Percentiles rank a stretch among this genome's conserved stretches.
phyloP scores from a whole-genome alignment of 441 rosid species.

The Gossypium lobatum region DNA sequence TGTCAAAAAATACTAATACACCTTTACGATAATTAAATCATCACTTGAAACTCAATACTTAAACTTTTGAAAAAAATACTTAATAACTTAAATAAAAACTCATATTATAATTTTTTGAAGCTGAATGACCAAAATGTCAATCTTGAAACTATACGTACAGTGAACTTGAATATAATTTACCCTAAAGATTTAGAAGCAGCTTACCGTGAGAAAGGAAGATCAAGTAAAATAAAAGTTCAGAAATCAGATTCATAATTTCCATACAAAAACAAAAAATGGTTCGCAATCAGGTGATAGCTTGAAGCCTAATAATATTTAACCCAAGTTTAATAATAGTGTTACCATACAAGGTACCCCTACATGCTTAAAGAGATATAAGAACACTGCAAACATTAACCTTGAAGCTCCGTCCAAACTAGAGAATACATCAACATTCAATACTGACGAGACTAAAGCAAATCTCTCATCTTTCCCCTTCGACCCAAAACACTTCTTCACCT shows the following conservation, averaged over 20 bases:
- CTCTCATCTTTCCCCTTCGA: not conserved
- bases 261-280: not conserved
- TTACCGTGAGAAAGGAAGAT: not conserved
- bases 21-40: too few species aligned
- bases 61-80: too few species aligned
- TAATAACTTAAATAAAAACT: too few species aligned
- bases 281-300: not conserved
- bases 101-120: too few species aligned
- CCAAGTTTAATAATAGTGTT: too few species aligned
- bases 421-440: conserved; percentile 15
- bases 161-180: not conserved
- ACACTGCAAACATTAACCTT: not conserved
- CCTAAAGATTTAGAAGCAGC: not conserved
- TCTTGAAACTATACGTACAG: too few species aligned
- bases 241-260: not conserved
- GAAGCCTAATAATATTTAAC: too few species aligned
- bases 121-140: too few species aligned
- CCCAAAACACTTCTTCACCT: conserved; percentile 38
- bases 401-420: conserved; percentile 4
- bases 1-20: too few species aligned
- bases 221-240: not conserved
- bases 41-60: too few species aligned
- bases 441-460: not conserved
- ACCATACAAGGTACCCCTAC: conserved; percentile 1
- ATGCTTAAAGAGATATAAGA: not conserved